Evolutionary conservation across 371 early-diverging fungal species (phyloP), one percentile per base, ranked within the genome.

Genomic region (Mucor saturninus): DNA sequence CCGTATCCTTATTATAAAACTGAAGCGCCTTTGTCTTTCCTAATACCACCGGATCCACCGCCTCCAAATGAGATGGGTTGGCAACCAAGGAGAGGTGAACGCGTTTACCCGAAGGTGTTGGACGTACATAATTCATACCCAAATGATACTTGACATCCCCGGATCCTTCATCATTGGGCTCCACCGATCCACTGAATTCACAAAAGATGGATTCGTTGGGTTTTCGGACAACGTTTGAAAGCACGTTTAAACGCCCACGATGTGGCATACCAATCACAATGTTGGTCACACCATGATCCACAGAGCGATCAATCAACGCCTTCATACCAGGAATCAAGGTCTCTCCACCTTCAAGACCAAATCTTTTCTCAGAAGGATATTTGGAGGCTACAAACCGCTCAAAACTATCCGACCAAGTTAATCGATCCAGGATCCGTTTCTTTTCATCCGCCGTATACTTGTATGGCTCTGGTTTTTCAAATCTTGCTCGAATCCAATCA

Each of bases 261-360:
- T 98, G 98, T 40, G 98, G 94, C 98, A 98, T 98, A 61, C 98
- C 97, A 87, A 98, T 93, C 51, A 96, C 91, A 67, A 97, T 91
- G 43, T 92, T 89, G 72, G 94, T 91, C 57, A 96, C 91, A 21
- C 98, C 98, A 54, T 89, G 84, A 61, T 97, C 96, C 51, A 96
- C 96, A 15, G 95, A 91, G 50, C 90, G 59, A 76, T 97, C 97
- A 71, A 97, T 95, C 90, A 97, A 74, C 55, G 95, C 92, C 78
- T 98, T 97, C 95, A 98, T 95, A 61, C 96, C 97, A 48, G 97
- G 97, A 67, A 98, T 97, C 75, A 98, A 85, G 68, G 89, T 79
- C 76, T 98, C 98, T 74, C 95, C 92, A 62, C 98, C 98, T 81
- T 98, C 98, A 45, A 98, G 87, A 67, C 98, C 98, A 72, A 97